Evolutionary conservation across 164 flowering plant genomes (phyloP), one percentile per base, ranked within the genome.

Genomic region (Annona cherimola): DNA sequence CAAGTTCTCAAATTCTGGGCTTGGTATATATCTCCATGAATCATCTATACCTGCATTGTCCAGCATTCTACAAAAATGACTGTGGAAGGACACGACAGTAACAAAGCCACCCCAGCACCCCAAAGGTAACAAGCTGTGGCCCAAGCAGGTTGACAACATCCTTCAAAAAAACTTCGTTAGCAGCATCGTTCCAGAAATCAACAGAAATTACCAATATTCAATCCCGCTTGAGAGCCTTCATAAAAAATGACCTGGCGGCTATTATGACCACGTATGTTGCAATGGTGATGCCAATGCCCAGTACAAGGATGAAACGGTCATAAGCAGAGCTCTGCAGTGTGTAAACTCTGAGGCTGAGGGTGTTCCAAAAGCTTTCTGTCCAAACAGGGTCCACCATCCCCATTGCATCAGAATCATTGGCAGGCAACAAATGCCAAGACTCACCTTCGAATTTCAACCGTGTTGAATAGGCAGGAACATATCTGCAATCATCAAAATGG

Each of bases 391-490:
- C 99, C 3, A 82, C 77, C 75, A 71, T 67, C 43, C 87, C 95
- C 95, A 90, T 82, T 1, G 78, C 71, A 74, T 94, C 95, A 0
- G 95, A 84, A 2, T 88, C 63, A 76, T 89, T 87, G n/a, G 80
- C 66, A 0, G 94, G 85, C 79, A 88, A 61, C 60, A 95, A 76
- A 41, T 42, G 80, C 98, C 98, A 91, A 14, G 46, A 46, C 74
- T 82, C 92, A 69, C 85, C 82, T 62, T 90, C 92, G 67, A 70
- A 91, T 79, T 84, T 87, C 73, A 95, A 82, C 67, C 96, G 84
- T 14, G 98, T 93, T 9, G 99, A 95, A 77, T 93, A 95, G 69
- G 99, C 98, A 54, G 99, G 98, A 61, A 95, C 91, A 76, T 91
- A 93, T 83, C 97, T 94, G 89, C 55, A 82, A 82, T 5, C 42